phyloP scores from a whole-genome alignment of 805 yeast species.

The Yamadazyma phyllophila region DNA sequence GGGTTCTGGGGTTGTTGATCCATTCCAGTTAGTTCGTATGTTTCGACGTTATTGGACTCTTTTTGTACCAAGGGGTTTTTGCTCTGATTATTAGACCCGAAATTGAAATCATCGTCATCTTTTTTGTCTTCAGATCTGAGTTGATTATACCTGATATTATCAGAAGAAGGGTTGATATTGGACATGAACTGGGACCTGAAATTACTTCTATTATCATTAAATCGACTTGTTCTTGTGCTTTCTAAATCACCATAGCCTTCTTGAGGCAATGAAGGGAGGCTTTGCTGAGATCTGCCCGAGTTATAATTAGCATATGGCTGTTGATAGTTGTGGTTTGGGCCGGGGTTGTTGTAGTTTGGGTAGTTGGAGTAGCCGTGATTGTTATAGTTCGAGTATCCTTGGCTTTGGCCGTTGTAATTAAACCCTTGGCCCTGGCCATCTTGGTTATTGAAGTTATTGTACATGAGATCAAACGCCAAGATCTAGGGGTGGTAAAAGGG shows the following conservation, averaged over 20 bases:
- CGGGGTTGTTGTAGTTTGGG: neutral
- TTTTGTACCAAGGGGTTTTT: conserved; percentile 1
- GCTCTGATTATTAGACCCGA: neutral
- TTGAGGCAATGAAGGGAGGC: conserved; percentile 7
- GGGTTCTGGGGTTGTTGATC: conserved; percentile 4
- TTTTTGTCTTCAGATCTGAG: neutral
- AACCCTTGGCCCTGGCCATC: neutral
- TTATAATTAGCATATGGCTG: neutral
- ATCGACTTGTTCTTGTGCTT: conserved; percentile 6
- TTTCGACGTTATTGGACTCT: neutral
- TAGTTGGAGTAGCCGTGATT: neutral
- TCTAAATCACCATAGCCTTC: conserved; percentile 5
- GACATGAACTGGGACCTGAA: conserved; percentile 20
- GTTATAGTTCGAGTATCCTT: neutral
- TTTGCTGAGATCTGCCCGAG: conserved; percentile 1
- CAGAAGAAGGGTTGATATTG: conserved; percentile 16
- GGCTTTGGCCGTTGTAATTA: neutral
- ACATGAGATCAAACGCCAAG: too few species aligned
- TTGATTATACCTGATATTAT: conserved; percentile 6
- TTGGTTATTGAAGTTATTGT: too few species aligned
- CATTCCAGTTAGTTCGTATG: conserved; percentile 1
- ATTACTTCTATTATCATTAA: neutral
- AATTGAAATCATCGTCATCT: conserved; percentile 13
- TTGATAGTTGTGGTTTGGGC: neutral
- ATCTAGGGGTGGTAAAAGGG: too few species aligned